A percentile compares a stretch with the other conserved stretches of the same genome.
These are phyloP conservation scores for Entophlyctis helioformis DNA, from an alignment of 192 early-diverging fungal genomes.

Conservation along the genomic window DNA sequence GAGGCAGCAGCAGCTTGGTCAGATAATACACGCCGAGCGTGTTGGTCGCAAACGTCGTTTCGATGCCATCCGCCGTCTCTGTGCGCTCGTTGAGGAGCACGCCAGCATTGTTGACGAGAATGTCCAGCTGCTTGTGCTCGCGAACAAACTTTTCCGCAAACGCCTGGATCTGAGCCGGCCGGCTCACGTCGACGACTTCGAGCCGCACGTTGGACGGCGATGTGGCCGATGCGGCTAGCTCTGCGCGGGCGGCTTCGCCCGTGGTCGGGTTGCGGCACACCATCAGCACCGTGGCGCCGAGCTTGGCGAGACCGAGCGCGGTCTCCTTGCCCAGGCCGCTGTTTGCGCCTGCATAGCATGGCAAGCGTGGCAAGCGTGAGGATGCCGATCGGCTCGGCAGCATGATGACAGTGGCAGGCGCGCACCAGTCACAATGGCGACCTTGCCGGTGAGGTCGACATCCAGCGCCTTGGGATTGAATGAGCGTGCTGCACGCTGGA, in stretches of 20 bases:
- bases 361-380: no score
- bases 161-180: not conserved
- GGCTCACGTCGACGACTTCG: not conserved
- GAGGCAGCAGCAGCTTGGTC: slow-evolving; percentile 12
- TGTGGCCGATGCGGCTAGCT: no score
- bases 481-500: no score
- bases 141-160: not conserved
- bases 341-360: no score
- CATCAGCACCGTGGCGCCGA: not conserved
- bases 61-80: slow-evolving; percentile 12
- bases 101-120: slow-evolving; percentile 32
- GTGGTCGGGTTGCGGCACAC: not conserved
- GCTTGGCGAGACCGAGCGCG: no score
- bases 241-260: not conserved
- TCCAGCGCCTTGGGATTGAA: not conserved
- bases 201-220: not conserved
- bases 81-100: slow-evolving; percentile 2
- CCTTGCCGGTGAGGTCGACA: slow-evolving; percentile 11
- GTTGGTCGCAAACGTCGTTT: slow-evolving; percentile 15
- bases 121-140: no score
- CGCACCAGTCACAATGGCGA: slow-evolving; percentile 15
- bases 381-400: no score
- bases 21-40: slow-evolving; percentile 9
- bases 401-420: no score
- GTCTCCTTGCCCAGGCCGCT: no score